These are phyloP conservation scores for Penicillium palitans DNA, from an alignment of 2,329 filamentous ascomycete genomes.

Conservation along the genomic window DNA sequence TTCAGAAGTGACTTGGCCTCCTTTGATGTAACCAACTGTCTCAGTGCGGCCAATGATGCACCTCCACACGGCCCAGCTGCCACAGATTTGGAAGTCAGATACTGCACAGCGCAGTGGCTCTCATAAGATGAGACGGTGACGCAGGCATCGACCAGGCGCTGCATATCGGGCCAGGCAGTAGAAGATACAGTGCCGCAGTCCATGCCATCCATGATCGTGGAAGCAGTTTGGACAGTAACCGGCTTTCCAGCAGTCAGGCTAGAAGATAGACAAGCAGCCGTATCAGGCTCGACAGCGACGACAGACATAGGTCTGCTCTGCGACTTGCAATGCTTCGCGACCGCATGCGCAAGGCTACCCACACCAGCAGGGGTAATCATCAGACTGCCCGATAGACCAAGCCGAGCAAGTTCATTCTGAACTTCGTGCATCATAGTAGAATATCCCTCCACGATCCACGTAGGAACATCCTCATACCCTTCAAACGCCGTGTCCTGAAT, in stretches of 20 bases:
- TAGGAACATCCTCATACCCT: constrained; percentile 65
- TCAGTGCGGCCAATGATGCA: constrained; percentile 57
- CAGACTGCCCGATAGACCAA: constrained; percentile 46
- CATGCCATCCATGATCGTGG: constrained; percentile 73
- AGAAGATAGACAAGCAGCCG: constrained; percentile 55
- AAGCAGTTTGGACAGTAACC: constrained; percentile 54
- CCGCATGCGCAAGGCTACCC: constrained; percentile 70
- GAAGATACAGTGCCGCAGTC: constrained; percentile 69
- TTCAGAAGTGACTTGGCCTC: constrained; percentile 35
- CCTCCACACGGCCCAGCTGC: constrained; percentile 64
- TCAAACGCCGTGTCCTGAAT: constrained; percentile 69
- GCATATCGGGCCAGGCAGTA: constrained; percentile 64
- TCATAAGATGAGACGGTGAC: constrained; percentile 63
- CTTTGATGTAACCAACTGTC: constrained; percentile 42
- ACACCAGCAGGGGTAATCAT: constrained; percentile 70
- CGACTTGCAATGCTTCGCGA: constrained; percentile 64
- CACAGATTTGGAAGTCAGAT: constrained; percentile 53
- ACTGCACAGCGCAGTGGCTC: constrained; percentile 58
- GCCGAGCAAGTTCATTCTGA: constrained; percentile 58
- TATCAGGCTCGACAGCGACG: constrained; percentile 70
- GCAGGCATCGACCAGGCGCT: constrained; percentile 59
- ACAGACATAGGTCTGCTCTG: constrained; percentile 43
- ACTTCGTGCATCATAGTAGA: constrained; percentile 69
- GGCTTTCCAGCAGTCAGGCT: constrained; percentile 52
- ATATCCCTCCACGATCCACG: constrained; percentile 79